Evolutionary conservation across 768 basidiomycete genomes (phyloP).

Genomic region (Polyporus arcularius): DNA sequence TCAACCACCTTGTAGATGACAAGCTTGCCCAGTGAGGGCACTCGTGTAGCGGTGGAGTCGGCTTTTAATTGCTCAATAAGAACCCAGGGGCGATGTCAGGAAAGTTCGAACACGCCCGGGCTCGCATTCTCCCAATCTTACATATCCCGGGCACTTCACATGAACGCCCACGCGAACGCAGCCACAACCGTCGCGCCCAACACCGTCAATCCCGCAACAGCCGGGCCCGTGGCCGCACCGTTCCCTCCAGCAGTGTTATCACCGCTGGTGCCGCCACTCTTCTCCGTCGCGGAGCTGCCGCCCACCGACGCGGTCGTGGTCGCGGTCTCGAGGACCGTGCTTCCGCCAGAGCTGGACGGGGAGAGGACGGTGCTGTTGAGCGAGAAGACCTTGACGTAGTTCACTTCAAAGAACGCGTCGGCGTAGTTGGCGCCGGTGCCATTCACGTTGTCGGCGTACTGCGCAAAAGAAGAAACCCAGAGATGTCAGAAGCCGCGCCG

Average conservation of each 20-base stretch:
- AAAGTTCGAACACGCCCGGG: too few species aligned
- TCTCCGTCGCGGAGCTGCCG: neutral
- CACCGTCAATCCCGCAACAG: constrained; percentile 1
- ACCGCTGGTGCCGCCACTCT: neutral
- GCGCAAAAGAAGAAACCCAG: neutral
- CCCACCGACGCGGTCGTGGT: neutral
- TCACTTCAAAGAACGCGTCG: constrained; percentile 61
- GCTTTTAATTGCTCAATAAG: too few species aligned
- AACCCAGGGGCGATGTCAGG: too few species aligned
- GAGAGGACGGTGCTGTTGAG: constrained; percentile 5
- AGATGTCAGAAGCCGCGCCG: neutral
- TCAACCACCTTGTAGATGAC: too few species aligned
- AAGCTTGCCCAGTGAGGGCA: too few species aligned
- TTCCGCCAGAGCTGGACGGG: constrained; percentile 2
- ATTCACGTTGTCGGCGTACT: constrained; percentile 51
- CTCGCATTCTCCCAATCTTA: too few species aligned
- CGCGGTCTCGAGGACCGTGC: constrained; percentile 7
- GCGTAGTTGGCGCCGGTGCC: constrained; percentile 35
- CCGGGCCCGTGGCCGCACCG: neutral
- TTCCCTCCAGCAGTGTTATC: neutral
- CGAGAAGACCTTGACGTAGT: constrained; percentile 55
- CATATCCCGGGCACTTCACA: neutral
- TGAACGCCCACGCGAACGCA: constrained; percentile 12
- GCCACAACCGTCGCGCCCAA: constrained; percentile 11
- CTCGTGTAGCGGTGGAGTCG: too few species aligned